Evolutionary conservation across 2,329 filamentous ascomycete genomes (phyloP).

Genomic region (Trichoderma simmonsii): DNA sequence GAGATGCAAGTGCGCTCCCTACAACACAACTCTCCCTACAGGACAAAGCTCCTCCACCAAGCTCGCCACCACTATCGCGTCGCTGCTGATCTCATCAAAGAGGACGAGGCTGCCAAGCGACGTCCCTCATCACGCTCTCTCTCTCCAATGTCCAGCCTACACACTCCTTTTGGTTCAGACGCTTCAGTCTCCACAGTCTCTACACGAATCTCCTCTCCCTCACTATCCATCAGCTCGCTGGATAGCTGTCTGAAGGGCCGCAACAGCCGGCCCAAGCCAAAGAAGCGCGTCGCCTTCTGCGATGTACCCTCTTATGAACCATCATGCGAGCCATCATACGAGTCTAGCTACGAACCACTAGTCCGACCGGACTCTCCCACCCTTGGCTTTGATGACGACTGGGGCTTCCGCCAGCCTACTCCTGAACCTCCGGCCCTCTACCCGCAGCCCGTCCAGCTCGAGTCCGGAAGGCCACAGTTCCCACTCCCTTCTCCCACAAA

Average conservation of each 20-base stretch:
- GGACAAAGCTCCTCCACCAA: constrained; percentile 48
- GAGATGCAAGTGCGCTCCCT: constrained; percentile 54
- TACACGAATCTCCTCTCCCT: constrained; percentile 46
- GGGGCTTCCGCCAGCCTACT: constrained; percentile 28
- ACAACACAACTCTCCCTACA: constrained; percentile 44
- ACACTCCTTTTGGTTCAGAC: constrained; percentile 47
- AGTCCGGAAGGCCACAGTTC: background rate
- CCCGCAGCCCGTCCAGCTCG: constrained; percentile 17
- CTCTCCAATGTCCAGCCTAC: constrained; percentile 38
- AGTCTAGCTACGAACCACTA: constrained; percentile 41
- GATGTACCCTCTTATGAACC: constrained; percentile 36
- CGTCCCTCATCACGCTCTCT: constrained; percentile 41
- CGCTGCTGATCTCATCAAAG: constrained; percentile 47
- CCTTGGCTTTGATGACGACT: constrained; percentile 53
- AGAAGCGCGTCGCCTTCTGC: constrained; percentile 41
- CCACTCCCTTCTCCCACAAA: constrained; percentile 17
- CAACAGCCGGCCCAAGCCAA: constrained; percentile 27
- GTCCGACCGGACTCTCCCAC: constrained; percentile 60
- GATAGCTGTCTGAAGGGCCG: constrained; percentile 19
- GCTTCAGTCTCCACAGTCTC: constrained; percentile 44
- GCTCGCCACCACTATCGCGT: constrained; percentile 51
- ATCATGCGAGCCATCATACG: constrained; percentile 28
- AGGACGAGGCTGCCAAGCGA: constrained; percentile 42
- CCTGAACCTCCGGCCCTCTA: constrained; percentile 23
- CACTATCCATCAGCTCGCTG: constrained; percentile 35